Conservation (phyloP, 306 rosid genomes). For the Datisca glomerata region DNA sequence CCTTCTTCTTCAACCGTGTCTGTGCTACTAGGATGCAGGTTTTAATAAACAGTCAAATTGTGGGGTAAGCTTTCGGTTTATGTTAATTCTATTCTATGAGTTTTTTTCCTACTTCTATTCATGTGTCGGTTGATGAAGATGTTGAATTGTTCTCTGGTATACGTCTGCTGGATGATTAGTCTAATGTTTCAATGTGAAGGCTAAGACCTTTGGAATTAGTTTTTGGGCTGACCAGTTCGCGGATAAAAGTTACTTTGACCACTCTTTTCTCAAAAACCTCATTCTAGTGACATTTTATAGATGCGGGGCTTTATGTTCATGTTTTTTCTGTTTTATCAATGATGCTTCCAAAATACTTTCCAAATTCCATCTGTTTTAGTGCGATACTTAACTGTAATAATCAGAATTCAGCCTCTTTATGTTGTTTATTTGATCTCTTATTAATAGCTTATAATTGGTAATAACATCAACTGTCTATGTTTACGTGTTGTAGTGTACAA, state of each 20-base stretch:
- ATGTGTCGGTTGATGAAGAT: slow-evolving; percentile 4
- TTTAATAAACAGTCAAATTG: slow-evolving; percentile 20
- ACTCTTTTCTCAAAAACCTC: slow-evolving; percentile 10
- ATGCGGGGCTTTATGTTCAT: slow-evolving; percentile 22
- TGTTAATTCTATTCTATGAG: not conserved
- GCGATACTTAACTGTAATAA: slow-evolving; percentile 11
- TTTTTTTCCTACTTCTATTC: slow-evolving; percentile 1
- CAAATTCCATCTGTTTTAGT: slow-evolving; percentile 12
- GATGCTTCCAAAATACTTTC: slow-evolving; percentile 8
- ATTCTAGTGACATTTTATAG: no score
- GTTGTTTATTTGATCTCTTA: slow-evolving; percentile 16
- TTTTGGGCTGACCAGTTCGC: slow-evolving; percentile 23
- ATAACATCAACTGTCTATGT: slow-evolving; percentile 4
- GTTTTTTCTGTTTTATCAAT: slow-evolving; percentile 18
- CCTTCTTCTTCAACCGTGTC: slow-evolving; percentile 16
- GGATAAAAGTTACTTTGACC: slow-evolving; percentile 36
- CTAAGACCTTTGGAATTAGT: slow-evolving; percentile 27
- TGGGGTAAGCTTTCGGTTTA: slow-evolving; percentile 37
- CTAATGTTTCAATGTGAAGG: slow-evolving; percentile 35
- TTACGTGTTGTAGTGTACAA: slow-evolving; percentile 26
- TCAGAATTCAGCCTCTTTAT: slow-evolving; percentile 16
- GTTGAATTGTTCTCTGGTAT: slow-evolving; percentile 21
- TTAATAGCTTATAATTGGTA: not conserved
- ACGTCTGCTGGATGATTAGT: not conserved
- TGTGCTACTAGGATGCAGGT: slow-evolving; percentile 6